Conservation (phyloP, 495 filamentous ascomycete genomes). For the Cenococcum geophilum region DNA sequence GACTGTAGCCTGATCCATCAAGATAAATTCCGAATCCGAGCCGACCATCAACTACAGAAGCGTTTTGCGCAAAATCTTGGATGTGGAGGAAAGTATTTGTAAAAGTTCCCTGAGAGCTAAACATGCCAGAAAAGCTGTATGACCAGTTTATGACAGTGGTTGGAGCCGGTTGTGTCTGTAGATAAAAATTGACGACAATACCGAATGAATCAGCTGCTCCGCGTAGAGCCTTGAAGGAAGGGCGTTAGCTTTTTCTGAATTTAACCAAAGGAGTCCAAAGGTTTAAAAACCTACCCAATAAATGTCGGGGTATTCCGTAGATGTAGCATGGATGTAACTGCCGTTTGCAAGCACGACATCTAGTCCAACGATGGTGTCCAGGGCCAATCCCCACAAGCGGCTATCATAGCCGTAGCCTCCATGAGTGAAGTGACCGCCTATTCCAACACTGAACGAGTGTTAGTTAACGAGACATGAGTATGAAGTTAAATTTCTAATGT, state of each 20-base stretch:
- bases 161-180: slow-evolving; percentile 55
- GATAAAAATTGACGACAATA: slow-evolving; percentile 57
- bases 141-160: slow-evolving; percentile 44
- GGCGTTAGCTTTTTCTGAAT: background rate
- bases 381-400: slow-evolving; percentile 56
- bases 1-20: slow-evolving; percentile 13
- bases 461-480: background rate
- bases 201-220: slow-evolving; percentile 59
- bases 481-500: slow-evolving; percentile 29
- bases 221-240: slow-evolving; percentile 39
- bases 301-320: slow-evolving; percentile 32
- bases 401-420: slow-evolving; percentile 60
- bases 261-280: background rate
- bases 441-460: slow-evolving; percentile 46
- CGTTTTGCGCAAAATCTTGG: slow-evolving; percentile 27
- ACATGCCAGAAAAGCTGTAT: slow-evolving; percentile 15
- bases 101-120: slow-evolving; percentile 12
- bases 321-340: slow-evolving; percentile 40
- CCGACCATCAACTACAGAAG: slow-evolving; percentile 23
- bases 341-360: slow-evolving; percentile 63
- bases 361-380: slow-evolving; percentile 56
- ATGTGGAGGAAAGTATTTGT: slow-evolving; percentile 27
- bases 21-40: slow-evolving; percentile 27
- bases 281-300: slow-evolving; percentile 36
- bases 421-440: slow-evolving; percentile 67